Conservation (phyloP, 148 eudicot species). For the Drosera capensis region DNA sequence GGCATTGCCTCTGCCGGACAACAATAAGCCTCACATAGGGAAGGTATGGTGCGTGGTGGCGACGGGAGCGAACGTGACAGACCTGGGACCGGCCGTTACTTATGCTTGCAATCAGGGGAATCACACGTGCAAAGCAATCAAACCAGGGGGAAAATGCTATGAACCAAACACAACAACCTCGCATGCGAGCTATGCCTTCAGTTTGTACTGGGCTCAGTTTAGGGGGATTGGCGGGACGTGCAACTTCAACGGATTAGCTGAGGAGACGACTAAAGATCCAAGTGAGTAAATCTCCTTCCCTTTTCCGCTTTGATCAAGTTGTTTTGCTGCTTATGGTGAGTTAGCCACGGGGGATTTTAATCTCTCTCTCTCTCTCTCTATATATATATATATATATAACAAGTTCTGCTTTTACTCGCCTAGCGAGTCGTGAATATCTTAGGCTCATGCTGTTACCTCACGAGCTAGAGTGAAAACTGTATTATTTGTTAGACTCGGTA, state of each 20-base stretch:
- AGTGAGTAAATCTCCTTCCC: too few species aligned
- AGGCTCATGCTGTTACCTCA: too few species aligned
- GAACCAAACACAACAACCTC: constrained; percentile 33
- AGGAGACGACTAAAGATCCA: constrained; percentile 46
- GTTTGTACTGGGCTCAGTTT: constrained; percentile 56
- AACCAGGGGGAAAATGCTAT: constrained; percentile 45
- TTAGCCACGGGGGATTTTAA: too few species aligned
- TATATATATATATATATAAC: too few species aligned
- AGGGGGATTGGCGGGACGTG: constrained; percentile 35
- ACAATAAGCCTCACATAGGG: constrained; percentile 30
- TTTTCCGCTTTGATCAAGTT: too few species aligned
- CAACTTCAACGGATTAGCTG: constrained; percentile 53
- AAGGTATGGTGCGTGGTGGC: constrained; percentile 61
- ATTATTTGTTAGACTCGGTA: too few species aligned
- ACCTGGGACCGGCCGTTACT: constrained; percentile 18
- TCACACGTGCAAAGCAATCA: constrained; percentile 42
- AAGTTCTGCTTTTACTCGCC: too few species aligned
- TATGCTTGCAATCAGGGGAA: constrained; percentile 23
- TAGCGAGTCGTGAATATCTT: too few species aligned
- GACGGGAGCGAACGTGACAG: constrained; percentile 9
- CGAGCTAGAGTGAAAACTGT: too few species aligned
- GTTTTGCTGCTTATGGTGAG: too few species aligned
- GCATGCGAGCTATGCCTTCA: constrained; percentile 71
- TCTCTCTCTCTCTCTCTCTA: too few species aligned
- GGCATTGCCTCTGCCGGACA: constrained; percentile 15